Percentiles rank a stretch among this genome's conserved stretches.
Conservation (phyloP, 1,284 basidiomycete genomes). For the Takashimella koratensis region DNA sequence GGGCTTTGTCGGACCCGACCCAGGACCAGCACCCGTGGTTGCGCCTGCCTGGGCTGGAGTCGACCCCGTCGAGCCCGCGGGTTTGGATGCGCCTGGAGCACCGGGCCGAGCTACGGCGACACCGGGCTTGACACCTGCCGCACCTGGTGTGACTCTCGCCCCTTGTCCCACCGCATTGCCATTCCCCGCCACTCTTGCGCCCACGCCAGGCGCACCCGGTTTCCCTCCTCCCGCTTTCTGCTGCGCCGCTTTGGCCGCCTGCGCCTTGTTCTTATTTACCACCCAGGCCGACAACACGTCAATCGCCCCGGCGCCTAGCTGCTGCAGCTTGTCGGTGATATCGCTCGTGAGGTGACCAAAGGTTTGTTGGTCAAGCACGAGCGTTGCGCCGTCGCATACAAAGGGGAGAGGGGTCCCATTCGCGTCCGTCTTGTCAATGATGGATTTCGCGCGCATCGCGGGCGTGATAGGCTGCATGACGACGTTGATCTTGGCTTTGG, state of each 20-base stretch:
- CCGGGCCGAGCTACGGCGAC: not conserved
- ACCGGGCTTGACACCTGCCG: not conserved
- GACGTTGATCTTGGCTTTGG: slow-evolving; percentile 41
- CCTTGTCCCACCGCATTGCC: too few species aligned
- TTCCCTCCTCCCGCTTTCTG: slow-evolving; percentile 18
- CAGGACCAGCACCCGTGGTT: not conserved
- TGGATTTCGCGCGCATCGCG: slow-evolving; percentile 33
- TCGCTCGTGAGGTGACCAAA: slow-evolving; percentile 43
- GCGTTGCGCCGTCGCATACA: slow-evolving; percentile 40
- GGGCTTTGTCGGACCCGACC: slow-evolving; percentile 11
- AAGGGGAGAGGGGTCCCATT: slow-evolving; percentile 40
- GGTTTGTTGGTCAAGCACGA: slow-evolving; percentile 38
- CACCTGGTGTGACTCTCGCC: too few species aligned
- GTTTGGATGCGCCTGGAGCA: not conserved
- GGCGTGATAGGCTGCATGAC: slow-evolving; percentile 40
- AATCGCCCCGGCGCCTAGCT: slow-evolving; percentile 39
- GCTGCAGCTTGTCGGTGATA: slow-evolving; percentile 39
- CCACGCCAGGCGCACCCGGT: slow-evolving; percentile 3
- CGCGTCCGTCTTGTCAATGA: slow-evolving; percentile 38
- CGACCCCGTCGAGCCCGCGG: not conserved
- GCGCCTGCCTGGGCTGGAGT: slow-evolving; percentile 3
- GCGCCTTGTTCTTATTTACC: slow-evolving; percentile 42
- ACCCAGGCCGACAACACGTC: slow-evolving; percentile 45
- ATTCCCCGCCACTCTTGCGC: too few species aligned
- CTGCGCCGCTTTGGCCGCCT: slow-evolving; percentile 26